Percentiles rank a stretch among this genome's conserved stretches.
phyloP scores from a whole-genome alignment of 768 basidiomycete species.

The Boletus barrowsii region DNA sequence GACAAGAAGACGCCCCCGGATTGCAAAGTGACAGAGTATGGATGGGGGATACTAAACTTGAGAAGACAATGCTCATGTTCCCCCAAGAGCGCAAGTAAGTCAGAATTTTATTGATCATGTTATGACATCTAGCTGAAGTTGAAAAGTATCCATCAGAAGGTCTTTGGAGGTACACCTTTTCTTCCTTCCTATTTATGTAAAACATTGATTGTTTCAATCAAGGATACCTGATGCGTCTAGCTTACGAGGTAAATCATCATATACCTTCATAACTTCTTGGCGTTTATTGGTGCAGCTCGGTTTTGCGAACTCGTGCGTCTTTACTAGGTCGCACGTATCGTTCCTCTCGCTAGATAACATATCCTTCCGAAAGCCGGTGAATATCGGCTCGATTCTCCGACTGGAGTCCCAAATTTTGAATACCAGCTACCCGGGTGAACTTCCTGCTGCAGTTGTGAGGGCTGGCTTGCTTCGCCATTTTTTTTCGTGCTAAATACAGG shows the following conservation, averaged over 20 bases:
- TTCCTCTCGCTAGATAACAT: constrained; percentile 81
- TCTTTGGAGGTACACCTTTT: constrained; percentile 62
- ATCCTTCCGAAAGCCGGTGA: constrained; percentile 75
- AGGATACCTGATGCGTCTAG: constrained; percentile 61
- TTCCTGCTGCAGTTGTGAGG: constrained; percentile 57
- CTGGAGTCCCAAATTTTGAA: constrained; percentile 70
- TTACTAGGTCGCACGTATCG: constrained; percentile 61
- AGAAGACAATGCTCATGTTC: constrained; percentile 75
- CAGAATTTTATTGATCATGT: neutral
- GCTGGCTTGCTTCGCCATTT: neutral
- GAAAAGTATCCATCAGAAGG: constrained; percentile 70
- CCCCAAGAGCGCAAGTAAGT: constrained; percentile 81
- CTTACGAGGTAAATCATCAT: constrained; percentile 54
- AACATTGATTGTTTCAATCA: neutral
- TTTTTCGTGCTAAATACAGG: neutral
- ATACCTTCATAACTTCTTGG: neutral
- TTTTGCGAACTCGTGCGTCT: constrained; percentile 66
- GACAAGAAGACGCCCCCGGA: constrained; percentile 36
- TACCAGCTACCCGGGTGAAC: constrained; percentile 32
- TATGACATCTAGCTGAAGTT: neutral
- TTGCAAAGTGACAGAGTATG: constrained; percentile 49
- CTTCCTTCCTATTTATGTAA: neutral
- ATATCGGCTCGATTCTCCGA: constrained; percentile 78
- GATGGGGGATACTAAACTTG: constrained; percentile 72
- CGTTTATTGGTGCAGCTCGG: constrained; percentile 49